These are phyloP conservation scores for Cubamyces sp. DNA, from an alignment of 768 basidiomycete species.

Conservation along the genomic window DNA sequence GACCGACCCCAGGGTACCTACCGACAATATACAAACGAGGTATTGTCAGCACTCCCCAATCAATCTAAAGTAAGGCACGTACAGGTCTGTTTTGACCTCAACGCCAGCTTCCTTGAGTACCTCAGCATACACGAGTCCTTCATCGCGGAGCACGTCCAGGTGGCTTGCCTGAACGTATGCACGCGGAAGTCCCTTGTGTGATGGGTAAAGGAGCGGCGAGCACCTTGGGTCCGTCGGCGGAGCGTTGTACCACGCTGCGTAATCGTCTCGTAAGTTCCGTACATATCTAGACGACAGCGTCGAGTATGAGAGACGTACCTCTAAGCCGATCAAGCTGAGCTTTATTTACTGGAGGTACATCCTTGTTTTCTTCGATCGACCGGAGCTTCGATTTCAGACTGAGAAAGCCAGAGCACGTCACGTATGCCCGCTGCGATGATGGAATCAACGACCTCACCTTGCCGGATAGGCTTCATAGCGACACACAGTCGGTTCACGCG, in stretches of 20 bases:
- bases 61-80: not conserved
- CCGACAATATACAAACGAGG: not conserved
- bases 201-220: not conserved
- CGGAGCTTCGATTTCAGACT: slow-evolving; percentile 31
- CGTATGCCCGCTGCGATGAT: not conserved
- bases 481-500: slow-evolving; percentile 28
- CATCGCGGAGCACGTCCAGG: slow-evolving; percentile 34
- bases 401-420: too few species aligned
- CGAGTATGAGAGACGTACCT: not conserved
- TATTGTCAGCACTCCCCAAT: not conserved
- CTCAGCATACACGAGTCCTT: slow-evolving; percentile 34
- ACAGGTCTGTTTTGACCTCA: slow-evolving; percentile 30
- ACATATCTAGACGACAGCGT: too few species aligned
- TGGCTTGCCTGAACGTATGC: slow-evolving; percentile 33
- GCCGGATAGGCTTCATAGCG: slow-evolving; percentile 27
- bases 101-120: slow-evolving; percentile 31
- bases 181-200: slow-evolving; percentile 28
- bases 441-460: not conserved
- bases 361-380: slow-evolving; percentile 30
- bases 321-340: not conserved
- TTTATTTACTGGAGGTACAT: slow-evolving; percentile 19
- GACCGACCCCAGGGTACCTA: slow-evolving; percentile 34
- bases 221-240: slow-evolving; percentile 6
- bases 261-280: too few species aligned
- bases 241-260: not conserved